phyloP scores from a whole-genome alignment of 192 early-diverging fungal genomes.

The Rhizophagus clarus region DNA sequence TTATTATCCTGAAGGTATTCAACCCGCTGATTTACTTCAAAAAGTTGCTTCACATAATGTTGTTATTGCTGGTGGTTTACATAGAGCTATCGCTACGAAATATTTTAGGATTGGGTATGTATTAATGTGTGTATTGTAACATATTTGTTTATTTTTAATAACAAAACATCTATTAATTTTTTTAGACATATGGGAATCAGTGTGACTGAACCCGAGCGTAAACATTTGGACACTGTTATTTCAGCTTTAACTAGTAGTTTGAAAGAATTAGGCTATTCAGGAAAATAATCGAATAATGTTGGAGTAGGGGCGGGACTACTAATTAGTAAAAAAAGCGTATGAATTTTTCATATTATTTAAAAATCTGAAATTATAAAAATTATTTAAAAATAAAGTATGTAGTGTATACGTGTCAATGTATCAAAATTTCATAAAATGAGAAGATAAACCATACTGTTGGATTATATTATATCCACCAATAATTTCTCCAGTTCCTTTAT shows the following conservation, averaged over 20 bases:
- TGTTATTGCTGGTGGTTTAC: constrained; percentile 91
- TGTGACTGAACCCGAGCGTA: constrained; percentile 66
- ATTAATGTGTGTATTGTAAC: background rate
- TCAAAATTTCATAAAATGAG: no score
- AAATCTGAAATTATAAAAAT: no score
- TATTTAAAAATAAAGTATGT: no score
- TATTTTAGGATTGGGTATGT: constrained; percentile 90
- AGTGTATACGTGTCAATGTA: no score
- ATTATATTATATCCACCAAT: no score
- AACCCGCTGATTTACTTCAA: constrained; percentile 74
- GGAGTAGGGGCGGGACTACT: no score
- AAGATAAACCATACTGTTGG: no score
- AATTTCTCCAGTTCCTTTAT: no score
- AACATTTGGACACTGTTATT: constrained; percentile 67
- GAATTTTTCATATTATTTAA: no score
- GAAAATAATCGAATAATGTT: background rate
- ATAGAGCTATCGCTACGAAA: constrained; percentile 73
- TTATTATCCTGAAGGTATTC: constrained; percentile 85
- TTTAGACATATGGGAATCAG: constrained; percentile 81
- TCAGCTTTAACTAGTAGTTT: constrained; percentile 63
- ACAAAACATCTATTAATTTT: background rate
- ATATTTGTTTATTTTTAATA: background rate
- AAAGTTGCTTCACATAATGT: constrained; percentile 80
- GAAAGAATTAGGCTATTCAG: constrained; percentile 50
- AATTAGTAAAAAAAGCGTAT: no score